Base-by-base conservation (phyloP, 2,329 filamentous ascomycete species). In the Penicillium sp. region DNA sequence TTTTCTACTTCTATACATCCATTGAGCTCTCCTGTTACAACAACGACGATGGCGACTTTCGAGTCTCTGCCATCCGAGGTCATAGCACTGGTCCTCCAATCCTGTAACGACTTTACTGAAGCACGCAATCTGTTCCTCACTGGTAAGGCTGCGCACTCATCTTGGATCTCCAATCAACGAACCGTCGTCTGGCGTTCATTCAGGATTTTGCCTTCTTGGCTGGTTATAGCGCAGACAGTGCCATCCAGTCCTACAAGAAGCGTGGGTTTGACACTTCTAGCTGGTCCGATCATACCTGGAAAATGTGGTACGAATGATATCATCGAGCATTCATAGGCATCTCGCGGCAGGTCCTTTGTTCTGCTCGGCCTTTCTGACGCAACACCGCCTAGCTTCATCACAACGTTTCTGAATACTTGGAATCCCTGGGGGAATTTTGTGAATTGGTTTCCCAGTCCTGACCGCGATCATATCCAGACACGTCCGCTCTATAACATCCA, bases 271-370 rank as follows among this genome's bases (percentile, higher is more conserved):
- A 57, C 8, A 55, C 44, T 19, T 29, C 35, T n/a, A 13, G 49
- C 11, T 56, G 35, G 52, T 5, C 15, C 0, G 17, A 21, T 9
- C 2, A 2, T 7, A 30, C 44, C 17, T 63, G 61, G 56, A 9
- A n/a, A 7, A 1, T 45, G 6, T 63, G 57, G 61, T 26, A 41
- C 7, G 61, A 60, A 26, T 8, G 23, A 2, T 60, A 51, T 3
- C 58, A 60, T 26, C 19, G 57, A 13, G 57, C 61, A 1, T 17
- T 63, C 3, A 63, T 38, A 48, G 61, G 2, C 30, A 52, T 48
- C 45, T 63, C 11, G n/a, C 57, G 15, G 52, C 61, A 4, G 61
- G 61, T 1, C 52, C 61, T 2, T n/a, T 60, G 3, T 53, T 58
- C 1, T 57, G n/a, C 29, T 46, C 56, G 2, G 46, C 46, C 4